A percentile compares a stretch with the other conserved stretches of the same genome.
phyloP scores from a whole-genome alignment of 225 moss, liverwort and hornwort species.

The Thuidium tamariscinum region DNA sequence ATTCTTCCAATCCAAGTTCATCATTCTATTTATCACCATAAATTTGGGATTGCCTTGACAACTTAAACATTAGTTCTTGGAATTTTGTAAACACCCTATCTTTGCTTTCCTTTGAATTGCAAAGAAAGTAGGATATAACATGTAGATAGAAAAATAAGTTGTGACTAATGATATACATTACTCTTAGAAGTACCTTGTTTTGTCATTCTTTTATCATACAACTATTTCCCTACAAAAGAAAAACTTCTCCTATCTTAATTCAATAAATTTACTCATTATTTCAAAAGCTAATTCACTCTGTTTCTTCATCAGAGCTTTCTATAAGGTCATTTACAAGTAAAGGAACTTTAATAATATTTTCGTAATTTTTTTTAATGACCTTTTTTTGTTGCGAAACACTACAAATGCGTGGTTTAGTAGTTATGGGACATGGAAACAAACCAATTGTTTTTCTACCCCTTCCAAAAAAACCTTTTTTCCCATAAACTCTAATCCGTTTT shows the following conservation, averaged over 20 bases:
- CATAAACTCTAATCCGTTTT: conserved; percentile 13
- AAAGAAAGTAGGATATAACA: background rate
- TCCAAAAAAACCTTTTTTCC: conserved; percentile 17
- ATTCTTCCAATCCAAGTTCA: background rate
- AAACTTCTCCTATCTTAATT: background rate
- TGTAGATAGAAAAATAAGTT: background rate
- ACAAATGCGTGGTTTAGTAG: conserved; percentile 1
- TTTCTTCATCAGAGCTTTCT: conserved; percentile 15
- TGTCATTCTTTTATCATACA: background rate
- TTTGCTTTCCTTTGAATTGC: background rate
- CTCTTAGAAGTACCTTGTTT: background rate
- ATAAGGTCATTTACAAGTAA: background rate
- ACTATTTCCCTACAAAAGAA: background rate
- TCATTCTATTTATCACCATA: background rate
- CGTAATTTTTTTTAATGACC: background rate
- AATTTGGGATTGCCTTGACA: background rate
- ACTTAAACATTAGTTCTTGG: no score
- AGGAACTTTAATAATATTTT: background rate
- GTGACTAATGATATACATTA: no score
- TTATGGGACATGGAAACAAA: conserved; percentile 14
- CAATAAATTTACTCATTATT: background rate
- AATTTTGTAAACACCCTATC: background rate
- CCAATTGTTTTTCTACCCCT: conserved; percentile 16
- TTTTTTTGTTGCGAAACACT: background rate
- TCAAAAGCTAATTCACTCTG: background rate